Conservation (phyloP, 257 asterid genomes). For the Capsicum baccatum region DNA sequence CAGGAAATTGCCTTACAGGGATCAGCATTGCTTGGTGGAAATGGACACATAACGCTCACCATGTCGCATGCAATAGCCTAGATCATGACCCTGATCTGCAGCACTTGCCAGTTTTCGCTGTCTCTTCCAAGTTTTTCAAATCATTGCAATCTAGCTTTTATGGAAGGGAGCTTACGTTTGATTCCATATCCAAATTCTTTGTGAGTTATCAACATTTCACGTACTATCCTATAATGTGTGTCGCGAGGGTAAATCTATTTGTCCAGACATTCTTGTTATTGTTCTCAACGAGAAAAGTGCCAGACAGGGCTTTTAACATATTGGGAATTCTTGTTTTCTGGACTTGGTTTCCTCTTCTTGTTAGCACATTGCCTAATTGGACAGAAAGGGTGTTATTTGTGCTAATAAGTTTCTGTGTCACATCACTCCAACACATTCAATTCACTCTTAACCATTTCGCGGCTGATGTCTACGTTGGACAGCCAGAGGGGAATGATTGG, state of each 20-base stretch:
- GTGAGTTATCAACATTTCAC: constrained; percentile 80
- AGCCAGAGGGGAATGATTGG: constrained; percentile 84
- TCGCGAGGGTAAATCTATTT: constrained; percentile 78
- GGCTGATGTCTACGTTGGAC: constrained; percentile 71
- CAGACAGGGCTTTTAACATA: constrained; percentile 71
- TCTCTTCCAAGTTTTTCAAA: constrained; percentile 56
- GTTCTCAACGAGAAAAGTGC: constrained; percentile 62
- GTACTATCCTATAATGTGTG: constrained; percentile 72
- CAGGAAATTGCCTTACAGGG: constrained; percentile 94
- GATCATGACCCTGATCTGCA: constrained; percentile 94
- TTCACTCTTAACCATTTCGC: constrained; percentile 87
- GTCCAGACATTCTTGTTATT: constrained; percentile 72
- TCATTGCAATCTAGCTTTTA: constrained; percentile 67
- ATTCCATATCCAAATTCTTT: constrained; percentile 57
- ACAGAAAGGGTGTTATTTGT: constrained; percentile 64
- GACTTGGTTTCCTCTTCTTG: constrained; percentile 88
- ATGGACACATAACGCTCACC: constrained; percentile 97
- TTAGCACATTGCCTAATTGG: constrained; percentile 75
- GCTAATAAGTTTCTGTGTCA: constrained; percentile 58
- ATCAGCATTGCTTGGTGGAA: constrained; percentile 99
- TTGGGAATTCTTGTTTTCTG: constrained; percentile 74
- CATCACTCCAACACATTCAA: constrained; percentile 79
- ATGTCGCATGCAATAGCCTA: constrained; percentile 76
- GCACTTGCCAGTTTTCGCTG: constrained; percentile 82
- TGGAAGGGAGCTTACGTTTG: constrained; percentile 66